Base-by-base conservation (phyloP, 768 basidiomycete species). In the Termitomyces sp. region DNA sequence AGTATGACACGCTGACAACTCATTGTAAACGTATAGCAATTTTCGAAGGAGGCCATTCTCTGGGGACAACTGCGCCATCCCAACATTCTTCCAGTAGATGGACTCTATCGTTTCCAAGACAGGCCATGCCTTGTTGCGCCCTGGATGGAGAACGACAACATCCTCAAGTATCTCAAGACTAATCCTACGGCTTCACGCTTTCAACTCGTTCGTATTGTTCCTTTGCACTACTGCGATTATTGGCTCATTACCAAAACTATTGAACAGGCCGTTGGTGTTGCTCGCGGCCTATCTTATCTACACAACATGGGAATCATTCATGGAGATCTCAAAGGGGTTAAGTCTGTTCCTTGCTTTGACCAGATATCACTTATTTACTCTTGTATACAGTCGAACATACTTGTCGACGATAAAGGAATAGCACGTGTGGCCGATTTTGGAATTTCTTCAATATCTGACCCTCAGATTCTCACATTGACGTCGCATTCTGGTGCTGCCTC, bases 151-250 rank as follows among this genome's bases (percentile, higher is more conserved):
- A 28, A 28, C 4, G 28, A 28, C 28, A 28, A 28, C 4, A 4
- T 28, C 28, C 2, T 28, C 28, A 28, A 28, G 28, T 28, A 28
- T 28, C 53, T 36, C 11, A 32, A 24, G 12, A 9, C 3, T 22
- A 22, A 49, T 22, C 46, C 46, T 28, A 16, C 3, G 9, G 22
- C 22, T 24, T 20, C 46, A 20, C 46, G 46, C 46, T 18, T 16
- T 32, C 46, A 4, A 4, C 55, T 36, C 7, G 28, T 38, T 24
- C 40, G 9, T n/a, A 42, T 24, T 57, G 46, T 59, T 4, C 71
- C 16, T 1, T 18, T 42, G 15, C 6, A 42, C 16, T 6, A 7
- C 2, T 7, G 0, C 7, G 40, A 18, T 18, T 6, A 15, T 16
- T 42, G 16, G 16, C 40, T 42, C 16, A 42, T 7, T 16, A 28